Percentiles rank a stretch among this genome's conserved stretches.
Evolutionary conservation across 1,284 basidiomycete species (phyloP).

Genomic region (Volvariella volvacea): DNA sequence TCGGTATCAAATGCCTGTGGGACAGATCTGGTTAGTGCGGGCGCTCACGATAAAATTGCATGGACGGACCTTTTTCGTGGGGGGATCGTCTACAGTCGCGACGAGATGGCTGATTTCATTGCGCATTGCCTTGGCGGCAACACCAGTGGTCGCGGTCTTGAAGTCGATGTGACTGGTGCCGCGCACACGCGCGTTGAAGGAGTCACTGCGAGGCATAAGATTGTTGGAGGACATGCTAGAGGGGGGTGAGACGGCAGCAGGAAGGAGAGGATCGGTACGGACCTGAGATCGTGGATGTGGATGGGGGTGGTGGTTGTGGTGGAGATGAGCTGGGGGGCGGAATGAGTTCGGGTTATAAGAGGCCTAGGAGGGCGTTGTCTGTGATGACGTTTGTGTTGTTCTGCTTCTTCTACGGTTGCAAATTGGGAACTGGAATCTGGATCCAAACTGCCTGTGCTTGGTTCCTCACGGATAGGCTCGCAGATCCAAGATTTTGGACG

Average conservation of each 20-base stretch:
- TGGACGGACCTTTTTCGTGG: constrained; percentile 72
- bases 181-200: constrained; percentile 59
- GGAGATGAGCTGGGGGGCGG: constrained; percentile 56
- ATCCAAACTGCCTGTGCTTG: constrained; percentile 20
- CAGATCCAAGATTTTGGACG: constrained; percentile 35
- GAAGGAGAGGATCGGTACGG: constrained; percentile 6
- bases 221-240: constrained; percentile 47
- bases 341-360: constrained; percentile 28
- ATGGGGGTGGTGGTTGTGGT: constrained; percentile 57
- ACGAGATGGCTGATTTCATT: constrained; percentile 97
- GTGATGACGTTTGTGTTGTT: constrained; percentile 52
- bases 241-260: constrained; percentile 12
- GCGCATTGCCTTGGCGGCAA: constrained; percentile 97
- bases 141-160: constrained; percentile 97
- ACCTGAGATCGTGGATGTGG: constrained; percentile 42
- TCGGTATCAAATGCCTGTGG: constrained; percentile 90
- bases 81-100: constrained; percentile 70
- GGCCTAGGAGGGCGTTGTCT: constrained; percentile 37
- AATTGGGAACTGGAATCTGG: constrained; percentile 12
- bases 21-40: constrained; percentile 11
- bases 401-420: constrained; percentile 17
- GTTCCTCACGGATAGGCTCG: constrained; percentile 49
- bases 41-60: constrained; percentile 9
- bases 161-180: constrained; percentile 79
- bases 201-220: constrained; percentile 56